phyloP scores from a whole-genome alignment of 2,329 filamentous ascomycete genomes.

The Atkinsonella texensis region DNA sequence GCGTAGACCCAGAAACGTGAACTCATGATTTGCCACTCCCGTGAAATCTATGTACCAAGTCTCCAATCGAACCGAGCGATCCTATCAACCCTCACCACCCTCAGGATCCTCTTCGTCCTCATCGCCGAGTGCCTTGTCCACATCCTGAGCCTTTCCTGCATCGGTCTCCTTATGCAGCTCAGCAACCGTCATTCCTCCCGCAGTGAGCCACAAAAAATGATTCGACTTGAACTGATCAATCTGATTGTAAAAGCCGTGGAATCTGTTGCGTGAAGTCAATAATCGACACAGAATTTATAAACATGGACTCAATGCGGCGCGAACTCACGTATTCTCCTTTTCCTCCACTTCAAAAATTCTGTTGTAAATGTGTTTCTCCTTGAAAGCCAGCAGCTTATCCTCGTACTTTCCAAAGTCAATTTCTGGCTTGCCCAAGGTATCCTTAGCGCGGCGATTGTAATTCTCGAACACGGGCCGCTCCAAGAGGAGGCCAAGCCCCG shows the following conservation, averaged over 20 bases:
- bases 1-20: background rate
- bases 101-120: constrained; percentile 40
- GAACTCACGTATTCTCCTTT: constrained; percentile 67
- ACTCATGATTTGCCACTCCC: too few relatives aligned
- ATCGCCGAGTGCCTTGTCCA: constrained; percentile 38
- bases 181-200: constrained; percentile 52
- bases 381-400: constrained; percentile 74
- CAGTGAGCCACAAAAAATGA: constrained; percentile 65
- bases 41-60: background rate
- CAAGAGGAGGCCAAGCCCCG: constrained; percentile 73
- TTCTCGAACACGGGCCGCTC: constrained; percentile 84
- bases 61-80: background rate
- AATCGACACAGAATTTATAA: background rate
- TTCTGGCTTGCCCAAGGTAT: constrained; percentile 49
- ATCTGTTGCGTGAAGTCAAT: constrained; percentile 32
- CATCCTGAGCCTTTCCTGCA: constrained; percentile 26
- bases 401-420: constrained; percentile 74
- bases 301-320: background rate
- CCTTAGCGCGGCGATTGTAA: constrained; percentile 66
- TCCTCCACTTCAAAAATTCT: constrained; percentile 86
- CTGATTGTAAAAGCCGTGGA: constrained; percentile 69
- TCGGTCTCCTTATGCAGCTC: constrained; percentile 22
- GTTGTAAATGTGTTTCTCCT: constrained; percentile 83
- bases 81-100: constrained; percentile 27
- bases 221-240: constrained; percentile 62